Percentiles rank a stretch among this genome's conserved stretches.
phyloP scores from a whole-genome alignment of 768 basidiomycete genomes.

The Amanita polypyramis region DNA sequence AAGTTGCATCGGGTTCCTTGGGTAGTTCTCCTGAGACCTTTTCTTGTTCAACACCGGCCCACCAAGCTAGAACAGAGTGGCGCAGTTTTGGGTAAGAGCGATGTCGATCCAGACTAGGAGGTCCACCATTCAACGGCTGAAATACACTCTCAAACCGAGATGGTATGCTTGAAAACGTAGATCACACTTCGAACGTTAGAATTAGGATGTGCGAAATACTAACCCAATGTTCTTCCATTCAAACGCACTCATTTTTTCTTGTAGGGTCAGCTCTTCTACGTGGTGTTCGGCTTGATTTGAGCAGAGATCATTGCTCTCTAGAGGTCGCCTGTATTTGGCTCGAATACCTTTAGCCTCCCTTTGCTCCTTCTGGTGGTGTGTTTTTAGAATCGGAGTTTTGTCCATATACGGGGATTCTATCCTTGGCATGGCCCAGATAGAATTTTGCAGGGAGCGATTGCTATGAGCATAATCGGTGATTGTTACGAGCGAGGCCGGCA shows the following conservation, averaged over 20 bases:
- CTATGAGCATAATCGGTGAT: not conserved
- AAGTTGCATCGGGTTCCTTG: not conserved
- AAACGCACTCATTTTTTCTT: slow-evolving; percentile 6
- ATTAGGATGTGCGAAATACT: not conserved
- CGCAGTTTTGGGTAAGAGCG: slow-evolving; percentile 6
- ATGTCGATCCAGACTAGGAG: not conserved
- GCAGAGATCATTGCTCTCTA: not conserved
- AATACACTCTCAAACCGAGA: slow-evolving; percentile 1
- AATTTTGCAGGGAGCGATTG: slow-evolving; percentile 6
- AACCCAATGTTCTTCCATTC: slow-evolving; percentile 7
- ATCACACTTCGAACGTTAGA: not conserved
- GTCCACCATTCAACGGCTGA: not conserved
- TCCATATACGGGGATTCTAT: not conserved
- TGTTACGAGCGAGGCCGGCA: not conserved
- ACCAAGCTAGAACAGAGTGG: slow-evolving; percentile 6
- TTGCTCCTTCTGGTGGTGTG: not conserved
- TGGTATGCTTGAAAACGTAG: not conserved
- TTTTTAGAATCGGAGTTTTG: slow-evolving; percentile 1
- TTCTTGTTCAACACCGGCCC: slow-evolving; percentile 6
- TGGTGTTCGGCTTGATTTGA: slow-evolving; percentile 4
- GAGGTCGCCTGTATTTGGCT: too few species aligned
- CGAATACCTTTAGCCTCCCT: not conserved
- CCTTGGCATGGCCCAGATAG: slow-evolving; percentile 6
- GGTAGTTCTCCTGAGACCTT: not conserved
- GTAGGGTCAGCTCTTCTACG: not conserved